Conservation (phyloP, 768 basidiomycete genomes). For the Boletellus sp. region DNA sequence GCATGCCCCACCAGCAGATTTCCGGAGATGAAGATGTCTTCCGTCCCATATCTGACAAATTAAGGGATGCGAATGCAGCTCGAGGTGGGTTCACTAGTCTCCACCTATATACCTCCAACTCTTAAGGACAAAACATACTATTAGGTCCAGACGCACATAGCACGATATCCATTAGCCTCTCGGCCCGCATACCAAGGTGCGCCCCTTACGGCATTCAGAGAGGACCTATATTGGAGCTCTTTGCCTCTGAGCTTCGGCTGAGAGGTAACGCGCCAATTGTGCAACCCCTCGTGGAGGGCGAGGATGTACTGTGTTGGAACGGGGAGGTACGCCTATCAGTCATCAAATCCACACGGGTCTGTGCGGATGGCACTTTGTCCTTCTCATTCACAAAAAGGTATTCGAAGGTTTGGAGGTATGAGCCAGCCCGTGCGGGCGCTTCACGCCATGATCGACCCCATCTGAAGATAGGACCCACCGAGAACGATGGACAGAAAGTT, state of each 20-base stretch:
- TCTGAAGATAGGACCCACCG: constrained; percentile 48
- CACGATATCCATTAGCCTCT: constrained; percentile 22
- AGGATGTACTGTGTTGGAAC: constrained; percentile 77
- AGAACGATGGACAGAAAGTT: constrained; percentile 71
- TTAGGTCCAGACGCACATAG: constrained; percentile 67
- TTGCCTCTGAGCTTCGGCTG: constrained; percentile 72
- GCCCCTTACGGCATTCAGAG: neutral
- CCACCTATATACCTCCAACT: neutral
- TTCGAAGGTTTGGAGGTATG: constrained; percentile 78
- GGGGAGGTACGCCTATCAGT: constrained; percentile 58
- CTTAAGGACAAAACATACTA: constrained; percentile 2
- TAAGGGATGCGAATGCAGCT: constrained; percentile 49
- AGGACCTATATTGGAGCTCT: constrained; percentile 45
- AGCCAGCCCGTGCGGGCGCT: neutral
- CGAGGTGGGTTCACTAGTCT: constrained; percentile 43
- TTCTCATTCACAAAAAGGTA: constrained; percentile 37
- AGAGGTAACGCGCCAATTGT: constrained; percentile 54
- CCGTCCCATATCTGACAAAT: constrained; percentile 24
- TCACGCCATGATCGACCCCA: constrained; percentile 6
- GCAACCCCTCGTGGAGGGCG: constrained; percentile 64
- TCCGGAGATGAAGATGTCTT: constrained; percentile 14
- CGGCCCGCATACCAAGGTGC: constrained; percentile 6
- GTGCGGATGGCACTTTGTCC: neutral
- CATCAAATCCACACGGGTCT: neutral
- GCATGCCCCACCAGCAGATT: constrained; percentile 8